Evolutionary conservation across 306 rosid species (phyloP).

Genomic region (Hylodesmum podocarpum): DNA sequence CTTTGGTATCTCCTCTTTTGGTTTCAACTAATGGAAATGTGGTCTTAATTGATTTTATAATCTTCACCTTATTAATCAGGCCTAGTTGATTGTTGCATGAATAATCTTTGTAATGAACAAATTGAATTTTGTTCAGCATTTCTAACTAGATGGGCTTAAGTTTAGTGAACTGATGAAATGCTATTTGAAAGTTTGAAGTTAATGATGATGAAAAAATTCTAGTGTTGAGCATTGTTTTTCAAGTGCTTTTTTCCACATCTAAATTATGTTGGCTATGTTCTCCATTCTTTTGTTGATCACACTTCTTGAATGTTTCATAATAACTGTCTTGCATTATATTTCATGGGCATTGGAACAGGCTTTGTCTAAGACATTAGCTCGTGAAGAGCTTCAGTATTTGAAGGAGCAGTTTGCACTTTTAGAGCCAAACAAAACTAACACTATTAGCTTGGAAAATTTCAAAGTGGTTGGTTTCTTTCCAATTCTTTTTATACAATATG

Average conservation of each 20-base stretch:
- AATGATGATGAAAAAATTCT: slow-evolving; percentile 2
- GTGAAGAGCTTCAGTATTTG: slow-evolving; percentile 64
- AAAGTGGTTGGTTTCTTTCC: slow-evolving; percentile 71
- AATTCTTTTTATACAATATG: background rate
- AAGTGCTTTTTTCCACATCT: background rate
- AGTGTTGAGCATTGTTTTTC: background rate
- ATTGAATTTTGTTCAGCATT: background rate
- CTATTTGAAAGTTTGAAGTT: slow-evolving; percentile 9
- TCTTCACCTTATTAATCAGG: slow-evolving; percentile 3
- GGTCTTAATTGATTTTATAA: background rate
- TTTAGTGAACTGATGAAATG: background rate
- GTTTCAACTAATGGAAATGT: slow-evolving; percentile 11
- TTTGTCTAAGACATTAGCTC: slow-evolving; percentile 73
- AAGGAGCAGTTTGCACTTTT: slow-evolving; percentile 72
- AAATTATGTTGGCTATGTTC: background rate
- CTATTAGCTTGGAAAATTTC: slow-evolving; percentile 78
- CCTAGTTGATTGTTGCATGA: background rate
- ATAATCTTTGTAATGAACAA: background rate
- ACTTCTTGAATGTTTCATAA: background rate
- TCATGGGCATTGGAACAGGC: slow-evolving; percentile 56
- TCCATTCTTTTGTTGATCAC: background rate
- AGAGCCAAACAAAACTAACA: slow-evolving; percentile 78
- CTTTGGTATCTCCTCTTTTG: background rate
- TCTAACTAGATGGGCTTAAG: background rate
- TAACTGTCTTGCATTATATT: slow-evolving; percentile 16